Percentiles rank a stretch among this genome's conserved stretches.
phyloP scores from a whole-genome alignment of 441 rosid genomes.

The Croton setiger region DNA sequence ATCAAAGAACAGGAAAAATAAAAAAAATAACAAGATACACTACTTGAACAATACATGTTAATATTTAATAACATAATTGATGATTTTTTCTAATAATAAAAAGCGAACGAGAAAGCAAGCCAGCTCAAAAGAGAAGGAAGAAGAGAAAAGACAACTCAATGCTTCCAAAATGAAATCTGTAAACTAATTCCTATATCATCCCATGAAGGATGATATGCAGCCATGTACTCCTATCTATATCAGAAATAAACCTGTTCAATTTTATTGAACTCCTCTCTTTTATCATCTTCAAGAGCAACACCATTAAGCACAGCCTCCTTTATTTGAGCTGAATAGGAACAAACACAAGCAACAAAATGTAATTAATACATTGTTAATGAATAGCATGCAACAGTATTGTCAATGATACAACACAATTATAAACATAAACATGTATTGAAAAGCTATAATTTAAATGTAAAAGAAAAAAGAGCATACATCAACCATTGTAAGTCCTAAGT shows the following conservation, averaged over 20 bases:
- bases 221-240: background rate
- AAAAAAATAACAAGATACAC: background rate
- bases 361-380: no score
- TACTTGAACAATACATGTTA: background rate
- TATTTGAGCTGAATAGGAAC: slow-evolving; percentile 48
- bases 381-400: no score
- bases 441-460: no score
- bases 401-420: no score
- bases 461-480: no score
- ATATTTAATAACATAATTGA: background rate
- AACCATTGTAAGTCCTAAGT: no score
- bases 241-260: slow-evolving; percentile 65
- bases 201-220: background rate
- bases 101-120: background rate
- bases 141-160: background rate
- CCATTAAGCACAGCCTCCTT: slow-evolving; percentile 90
- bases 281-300: slow-evolving; percentile 79
- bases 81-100: background rate
- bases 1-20: slow-evolving; percentile 5
- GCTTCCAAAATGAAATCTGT: background rate
- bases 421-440: no score
- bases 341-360: slow-evolving; percentile 16
- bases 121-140: background rate
- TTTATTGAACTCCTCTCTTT: slow-evolving; percentile 80
- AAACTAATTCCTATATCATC: background rate